Conservation (phyloP, 2,329 filamentous ascomycete genomes). For the Chaetomium sp. region DNA sequence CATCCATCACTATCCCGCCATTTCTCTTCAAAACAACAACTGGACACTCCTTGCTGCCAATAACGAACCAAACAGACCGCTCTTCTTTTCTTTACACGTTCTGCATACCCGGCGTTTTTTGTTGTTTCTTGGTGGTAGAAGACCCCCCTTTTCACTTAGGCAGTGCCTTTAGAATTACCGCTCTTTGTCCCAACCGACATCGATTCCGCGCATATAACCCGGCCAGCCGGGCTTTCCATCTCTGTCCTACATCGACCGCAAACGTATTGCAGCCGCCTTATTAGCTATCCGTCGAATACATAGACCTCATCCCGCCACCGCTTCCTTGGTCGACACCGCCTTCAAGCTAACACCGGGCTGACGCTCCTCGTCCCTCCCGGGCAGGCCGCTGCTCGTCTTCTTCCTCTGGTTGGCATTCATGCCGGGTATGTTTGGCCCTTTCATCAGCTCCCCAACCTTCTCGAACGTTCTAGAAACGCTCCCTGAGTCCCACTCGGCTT, state of each 20-base stretch:
- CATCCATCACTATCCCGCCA: constrained; percentile 4
- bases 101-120: constrained; percentile 27
- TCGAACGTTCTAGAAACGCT: neutral
- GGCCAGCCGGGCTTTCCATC: constrained; percentile 11
- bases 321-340: constrained; percentile 12
- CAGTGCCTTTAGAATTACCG: constrained; percentile 26
- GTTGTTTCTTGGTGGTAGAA: constrained; percentile 18
- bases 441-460: neutral
- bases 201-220: constrained; percentile 6
- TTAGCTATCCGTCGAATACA: neutral
- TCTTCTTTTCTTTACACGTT: constrained; percentile 20
- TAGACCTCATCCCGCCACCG: neutral
- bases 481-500: neutral
- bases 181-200: constrained; percentile 31
- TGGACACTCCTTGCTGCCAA: constrained; percentile 17
- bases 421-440: constrained; percentile 33
- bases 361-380: constrained; percentile 25
- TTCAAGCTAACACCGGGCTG: constrained; percentile 9
- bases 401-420: constrained; percentile 35
- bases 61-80: constrained; percentile 5
- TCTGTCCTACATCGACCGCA: constrained; percentile 19
- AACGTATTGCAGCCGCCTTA: constrained; percentile 12
- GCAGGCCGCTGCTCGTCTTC: constrained; percentile 33
- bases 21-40: constrained; percentile 13
- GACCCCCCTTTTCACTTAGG: constrained; percentile 15